These are phyloP conservation scores for Diaporthe nobilis DNA, from an alignment of 2,329 filamentous ascomycete genomes.

Conservation along the genomic window DNA sequence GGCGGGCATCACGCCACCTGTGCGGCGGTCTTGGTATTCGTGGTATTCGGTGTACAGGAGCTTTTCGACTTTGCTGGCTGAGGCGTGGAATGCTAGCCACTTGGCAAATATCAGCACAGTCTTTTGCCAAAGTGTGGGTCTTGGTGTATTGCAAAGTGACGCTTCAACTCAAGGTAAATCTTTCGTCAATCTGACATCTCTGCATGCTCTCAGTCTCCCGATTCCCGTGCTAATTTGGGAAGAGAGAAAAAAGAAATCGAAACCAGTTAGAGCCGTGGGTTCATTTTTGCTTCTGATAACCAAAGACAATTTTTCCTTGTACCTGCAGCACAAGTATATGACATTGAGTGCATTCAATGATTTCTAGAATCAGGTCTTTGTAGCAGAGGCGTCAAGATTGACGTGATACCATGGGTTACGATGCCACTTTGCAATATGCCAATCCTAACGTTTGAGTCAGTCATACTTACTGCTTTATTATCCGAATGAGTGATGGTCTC, in stretches of 20 bases:
- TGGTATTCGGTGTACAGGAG: conserved; percentile 47
- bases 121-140: background rate
- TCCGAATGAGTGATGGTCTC: conserved; percentile 39
- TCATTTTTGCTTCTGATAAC: background rate
- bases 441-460: background rate
- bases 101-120: background rate
- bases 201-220: background rate
- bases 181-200: background rate
- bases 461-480: conserved; percentile 39
- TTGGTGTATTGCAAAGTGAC: background rate
- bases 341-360: background rate
- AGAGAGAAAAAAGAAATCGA: background rate
- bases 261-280: background rate
- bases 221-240: background rate
- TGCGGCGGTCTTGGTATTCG: conserved; percentile 46
- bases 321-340: background rate
- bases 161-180: background rate
- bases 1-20: conserved; percentile 45
- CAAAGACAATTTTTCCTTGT: background rate
- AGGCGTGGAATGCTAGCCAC: conserved; percentile 49
- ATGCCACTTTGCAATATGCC: background rate
- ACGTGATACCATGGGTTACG: background rate
- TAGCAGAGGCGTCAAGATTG: background rate
- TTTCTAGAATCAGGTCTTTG: background rate
- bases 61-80: conserved; percentile 44